phyloP scores from a whole-genome alignment of 495 filamentous ascomycete genomes.

The Darksidea phi region DNA sequence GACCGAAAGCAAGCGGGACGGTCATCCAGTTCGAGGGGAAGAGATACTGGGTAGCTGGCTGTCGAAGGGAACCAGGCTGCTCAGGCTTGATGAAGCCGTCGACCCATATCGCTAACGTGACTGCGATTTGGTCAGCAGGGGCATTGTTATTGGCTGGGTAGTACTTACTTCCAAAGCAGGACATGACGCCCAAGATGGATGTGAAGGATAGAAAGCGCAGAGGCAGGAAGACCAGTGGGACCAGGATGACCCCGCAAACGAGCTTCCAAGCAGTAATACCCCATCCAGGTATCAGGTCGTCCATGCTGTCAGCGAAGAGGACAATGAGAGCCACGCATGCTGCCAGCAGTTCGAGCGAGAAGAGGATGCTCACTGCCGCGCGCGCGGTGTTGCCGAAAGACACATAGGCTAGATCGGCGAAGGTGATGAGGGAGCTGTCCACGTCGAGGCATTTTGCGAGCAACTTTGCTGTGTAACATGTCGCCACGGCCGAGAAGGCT shows the following conservation, averaged over 20 bases:
- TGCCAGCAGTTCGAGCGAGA: slow-evolving; percentile 82
- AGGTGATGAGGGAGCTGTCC: slow-evolving; percentile 76
- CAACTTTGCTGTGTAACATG: slow-evolving; percentile 82
- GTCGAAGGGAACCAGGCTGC: slow-evolving; percentile 75
- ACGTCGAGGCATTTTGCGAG: slow-evolving; percentile 87
- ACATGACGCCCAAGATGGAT: slow-evolving; percentile 85
- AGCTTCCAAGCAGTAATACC: slow-evolving; percentile 80
- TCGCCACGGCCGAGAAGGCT: slow-evolving; percentile 68
- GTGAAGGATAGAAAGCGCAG: slow-evolving; percentile 83
- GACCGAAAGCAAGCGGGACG: slow-evolving; percentile 86
- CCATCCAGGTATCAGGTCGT: slow-evolving; percentile 73
- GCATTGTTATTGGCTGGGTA: slow-evolving; percentile 2
- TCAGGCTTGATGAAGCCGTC: slow-evolving; percentile 83
- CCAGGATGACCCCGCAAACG: slow-evolving; percentile 73
- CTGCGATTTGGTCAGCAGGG: slow-evolving; percentile 47
- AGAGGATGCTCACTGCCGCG: slow-evolving; percentile 76
- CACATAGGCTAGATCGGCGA: slow-evolving; percentile 89
- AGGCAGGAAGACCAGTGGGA: slow-evolving; percentile 84
- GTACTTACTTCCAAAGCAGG: slow-evolving; percentile 76
- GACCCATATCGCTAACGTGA: slow-evolving; percentile 74
- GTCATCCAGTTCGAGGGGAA: slow-evolving; percentile 86
- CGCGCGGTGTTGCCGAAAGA: slow-evolving; percentile 85
- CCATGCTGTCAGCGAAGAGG: slow-evolving; percentile 87
- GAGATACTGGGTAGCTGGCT: slow-evolving; percentile 76
- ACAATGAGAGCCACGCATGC: slow-evolving; percentile 90